Percentiles rank a stretch among this genome's conserved stretches.
Evolutionary conservation across 169 alveolate species (phyloP).

Genomic region (Plasmodium berghei): DNA sequence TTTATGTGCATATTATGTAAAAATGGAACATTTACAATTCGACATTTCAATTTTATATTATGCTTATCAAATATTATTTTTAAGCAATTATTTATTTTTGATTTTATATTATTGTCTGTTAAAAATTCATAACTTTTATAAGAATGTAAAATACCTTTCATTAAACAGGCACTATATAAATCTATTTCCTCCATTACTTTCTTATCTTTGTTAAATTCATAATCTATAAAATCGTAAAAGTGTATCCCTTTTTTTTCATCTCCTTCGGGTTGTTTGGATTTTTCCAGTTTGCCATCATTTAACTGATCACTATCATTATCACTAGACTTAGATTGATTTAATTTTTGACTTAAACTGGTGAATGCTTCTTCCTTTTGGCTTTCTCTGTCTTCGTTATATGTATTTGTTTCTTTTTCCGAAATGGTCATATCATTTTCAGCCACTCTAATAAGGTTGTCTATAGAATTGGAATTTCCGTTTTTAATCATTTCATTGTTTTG

Average conservation of each 20-base stretch:
- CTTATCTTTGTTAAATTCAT: slow-evolving; percentile 46
- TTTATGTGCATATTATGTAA: slow-evolving; percentile 47
- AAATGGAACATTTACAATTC: slow-evolving; percentile 48
- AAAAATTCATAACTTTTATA: slow-evolving; percentile 35
- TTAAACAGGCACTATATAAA: slow-evolving; percentile 43
- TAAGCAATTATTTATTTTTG: slow-evolving; percentile 59
- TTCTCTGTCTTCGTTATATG: too few relatives aligned
- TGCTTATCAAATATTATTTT: slow-evolving; percentile 61
- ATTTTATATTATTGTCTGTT: slow-evolving; percentile 26
- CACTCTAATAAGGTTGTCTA: not conserved
- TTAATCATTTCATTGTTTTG: not conserved
- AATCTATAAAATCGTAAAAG: slow-evolving; percentile 36
- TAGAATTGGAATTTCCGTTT: not conserved
- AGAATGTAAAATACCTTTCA: slow-evolving; percentile 49
- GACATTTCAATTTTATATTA: slow-evolving; percentile 53
- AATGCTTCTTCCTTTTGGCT: too few relatives aligned
- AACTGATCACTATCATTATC: not conserved
- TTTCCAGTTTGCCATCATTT: too few relatives aligned
- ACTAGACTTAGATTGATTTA: not conserved
- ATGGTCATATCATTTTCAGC: not conserved
- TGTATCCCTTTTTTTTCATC: not conserved
- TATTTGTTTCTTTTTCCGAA: not conserved
- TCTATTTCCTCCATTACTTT: slow-evolving; percentile 46
- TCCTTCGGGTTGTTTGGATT: not conserved
- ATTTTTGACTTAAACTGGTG: not conserved